Evolutionary conservation across 305 asterid species (phyloP).

Genomic region (Fraxinus velutina): DNA sequence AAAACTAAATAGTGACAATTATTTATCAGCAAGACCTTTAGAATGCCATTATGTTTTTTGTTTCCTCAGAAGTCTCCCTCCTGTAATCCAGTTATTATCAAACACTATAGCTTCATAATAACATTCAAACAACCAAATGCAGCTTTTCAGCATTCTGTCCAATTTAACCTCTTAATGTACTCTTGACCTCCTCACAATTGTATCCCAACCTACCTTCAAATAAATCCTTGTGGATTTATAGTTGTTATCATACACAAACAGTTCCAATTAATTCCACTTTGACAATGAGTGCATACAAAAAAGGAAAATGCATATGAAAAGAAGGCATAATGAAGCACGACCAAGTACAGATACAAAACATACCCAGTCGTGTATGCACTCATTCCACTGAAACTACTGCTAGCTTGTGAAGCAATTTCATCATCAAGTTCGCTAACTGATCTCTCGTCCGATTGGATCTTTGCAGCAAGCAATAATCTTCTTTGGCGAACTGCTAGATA

Average conservation of each 20-base stretch:
- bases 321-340: neutral
- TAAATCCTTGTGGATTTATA: neutral
- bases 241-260: neutral
- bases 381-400: conserved; percentile 96
- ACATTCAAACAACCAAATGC: neutral
- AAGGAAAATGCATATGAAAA: neutral
- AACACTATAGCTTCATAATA: neutral
- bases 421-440: conserved; percentile 57
- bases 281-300: neutral
- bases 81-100: neutral
- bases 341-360: conserved; percentile 19
- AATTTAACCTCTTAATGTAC: neutral
- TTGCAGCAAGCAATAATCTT: conserved; percentile 84
- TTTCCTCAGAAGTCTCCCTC: neutral
- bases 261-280: neutral
- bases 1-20: neutral
- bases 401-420: conserved; percentile 86
- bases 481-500: conserved; percentile 86
- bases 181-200: neutral
- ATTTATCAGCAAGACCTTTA: neutral
- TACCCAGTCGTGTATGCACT: conserved; percentile 97
- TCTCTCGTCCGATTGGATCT: conserved; percentile 62
- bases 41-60: neutral
- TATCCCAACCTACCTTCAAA: neutral
- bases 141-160: neutral